A percentile compares a stretch with the other conserved stretches of the same genome.
These are phyloP conservation scores for Drechslerella coelobrocha DNA, from an alignment of 2,329 filamentous ascomycete species.

Conservation along the genomic window DNA sequence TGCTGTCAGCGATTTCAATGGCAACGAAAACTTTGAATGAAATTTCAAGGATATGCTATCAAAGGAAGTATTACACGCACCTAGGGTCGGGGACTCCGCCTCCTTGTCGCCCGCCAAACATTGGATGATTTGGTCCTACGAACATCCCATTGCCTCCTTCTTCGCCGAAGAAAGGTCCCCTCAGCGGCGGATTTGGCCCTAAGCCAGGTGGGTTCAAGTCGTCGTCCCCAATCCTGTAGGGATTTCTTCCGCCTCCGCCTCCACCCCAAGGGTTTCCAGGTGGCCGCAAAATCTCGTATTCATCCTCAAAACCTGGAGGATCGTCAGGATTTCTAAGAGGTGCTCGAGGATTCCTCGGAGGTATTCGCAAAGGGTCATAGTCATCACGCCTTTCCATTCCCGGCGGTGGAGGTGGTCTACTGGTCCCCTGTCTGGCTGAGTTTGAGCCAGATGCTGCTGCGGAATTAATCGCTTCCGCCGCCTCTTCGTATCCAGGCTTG, in stretches of 20 bases:
- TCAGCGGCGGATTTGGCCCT: conserved; percentile 81
- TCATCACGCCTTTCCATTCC: conserved; percentile 57
- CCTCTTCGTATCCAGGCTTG: conserved; percentile 79
- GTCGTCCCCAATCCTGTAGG: conserved; percentile 77
- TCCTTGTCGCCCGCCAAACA: conserved; percentile 71
- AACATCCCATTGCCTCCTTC: conserved; percentile 80
- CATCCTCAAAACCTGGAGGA: conserved; percentile 91
- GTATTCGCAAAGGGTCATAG: conserved; percentile 60
- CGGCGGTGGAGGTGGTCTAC: conserved; percentile 24
- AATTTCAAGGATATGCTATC: not conserved
- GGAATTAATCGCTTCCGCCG: conserved; percentile 40
- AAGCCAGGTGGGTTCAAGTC: conserved; percentile 88
- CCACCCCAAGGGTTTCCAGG: conserved; percentile 62
- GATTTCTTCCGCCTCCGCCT: conserved; percentile 63
- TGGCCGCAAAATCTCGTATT: conserved; percentile 79
- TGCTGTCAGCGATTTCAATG: conserved; percentile 64
- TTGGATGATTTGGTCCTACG: conserved; percentile 88
- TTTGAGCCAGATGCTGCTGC: conserved; percentile 14
- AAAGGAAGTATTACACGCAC: conserved; percentile 2
- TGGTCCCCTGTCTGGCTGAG: conserved; percentile 11
- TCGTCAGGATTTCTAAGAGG: conserved; percentile 65
- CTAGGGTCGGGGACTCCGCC: conserved; percentile 53
- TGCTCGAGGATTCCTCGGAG: conserved; percentile 67
- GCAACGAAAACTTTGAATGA: not conserved
- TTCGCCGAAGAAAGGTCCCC: conserved; percentile 68